phyloP scores from a whole-genome alignment of 78 protist species.

The Speleostelium caveatum region DNA sequence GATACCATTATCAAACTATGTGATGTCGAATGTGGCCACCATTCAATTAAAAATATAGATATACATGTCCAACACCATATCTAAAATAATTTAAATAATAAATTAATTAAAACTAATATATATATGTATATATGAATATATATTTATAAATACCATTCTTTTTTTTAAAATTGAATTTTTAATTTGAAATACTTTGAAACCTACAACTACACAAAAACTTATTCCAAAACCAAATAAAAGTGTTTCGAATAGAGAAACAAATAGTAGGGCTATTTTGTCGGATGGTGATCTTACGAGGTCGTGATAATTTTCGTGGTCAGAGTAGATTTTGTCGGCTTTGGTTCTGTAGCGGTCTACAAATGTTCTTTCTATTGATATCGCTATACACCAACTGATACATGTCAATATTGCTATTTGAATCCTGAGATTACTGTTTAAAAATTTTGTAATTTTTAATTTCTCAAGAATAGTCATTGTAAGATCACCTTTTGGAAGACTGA shows the following conservation, averaged over 20 bases:
- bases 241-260: slow-evolving; percentile 34
- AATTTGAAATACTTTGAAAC: slow-evolving; percentile 48
- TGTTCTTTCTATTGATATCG: slow-evolving; percentile 30
- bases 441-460: too few relatives aligned
- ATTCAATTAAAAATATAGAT: slow-evolving; percentile 33
- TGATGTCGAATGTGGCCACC: slow-evolving; percentile 78
- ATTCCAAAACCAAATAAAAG: slow-evolving; percentile 57
- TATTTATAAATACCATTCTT: slow-evolving; percentile 18
- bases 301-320: background rate
- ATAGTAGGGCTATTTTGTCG: slow-evolving; percentile 1
- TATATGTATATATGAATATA: background rate
- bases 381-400: slow-evolving; percentile 11
- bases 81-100: background rate
- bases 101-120: background rate
- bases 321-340: background rate
- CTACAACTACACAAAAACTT: slow-evolving; percentile 25
- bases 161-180: slow-evolving; percentile 17
- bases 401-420: slow-evolving; percentile 37
- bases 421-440: too few relatives aligned
- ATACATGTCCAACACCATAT: slow-evolving; percentile 54
- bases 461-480: too few relatives aligned
- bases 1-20: slow-evolving; percentile 21
- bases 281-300: background rate
- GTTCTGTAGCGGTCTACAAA: slow-evolving; percentile 18
- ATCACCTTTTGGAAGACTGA: too few relatives aligned